Percentiles rank a stretch among this genome's conserved stretches.
Conservation (phyloP, 108 stramenopile genomes). For the Nannochloropsis salina region DNA sequence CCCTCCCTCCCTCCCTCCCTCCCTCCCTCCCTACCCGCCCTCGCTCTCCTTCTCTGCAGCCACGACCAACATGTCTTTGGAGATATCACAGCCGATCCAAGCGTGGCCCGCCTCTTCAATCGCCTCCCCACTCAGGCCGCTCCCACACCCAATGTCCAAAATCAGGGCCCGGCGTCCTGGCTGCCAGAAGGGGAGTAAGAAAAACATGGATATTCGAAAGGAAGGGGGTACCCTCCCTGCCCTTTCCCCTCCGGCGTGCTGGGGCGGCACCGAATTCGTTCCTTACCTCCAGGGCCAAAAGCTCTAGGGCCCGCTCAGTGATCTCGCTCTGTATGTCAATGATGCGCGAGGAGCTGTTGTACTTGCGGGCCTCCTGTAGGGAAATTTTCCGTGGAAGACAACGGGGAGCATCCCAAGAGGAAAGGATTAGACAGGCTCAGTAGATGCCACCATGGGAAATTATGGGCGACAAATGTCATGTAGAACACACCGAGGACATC, state of each 20-base stretch:
- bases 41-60: constrained; percentile 71
- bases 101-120: constrained; percentile 86
- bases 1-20: not conserved
- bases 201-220: not conserved
- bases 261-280: no score
- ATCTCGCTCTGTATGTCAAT: constrained; percentile 90
- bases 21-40: not conserved
- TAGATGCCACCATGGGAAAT: no score
- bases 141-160: constrained; percentile 93
- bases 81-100: constrained; percentile 93
- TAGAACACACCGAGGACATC: no score
- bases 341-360: constrained; percentile 89
- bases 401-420: no score
- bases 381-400: not conserved
- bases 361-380: constrained; percentile 83
- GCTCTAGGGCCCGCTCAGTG: constrained; percentile 90
- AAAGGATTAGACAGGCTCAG: no score
- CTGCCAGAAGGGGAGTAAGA: constrained; percentile 12
- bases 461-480: no score
- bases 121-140: constrained; percentile 86
- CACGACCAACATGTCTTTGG: constrained; percentile 88
- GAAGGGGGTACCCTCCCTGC: no score
- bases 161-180: constrained; percentile 59
- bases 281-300: constrained; percentile 42
- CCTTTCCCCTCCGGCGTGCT: no score